Evolutionary conservation across 2,329 filamentous ascomycete genomes (phyloP).

Genomic region (Alternaria longipes): DNA sequence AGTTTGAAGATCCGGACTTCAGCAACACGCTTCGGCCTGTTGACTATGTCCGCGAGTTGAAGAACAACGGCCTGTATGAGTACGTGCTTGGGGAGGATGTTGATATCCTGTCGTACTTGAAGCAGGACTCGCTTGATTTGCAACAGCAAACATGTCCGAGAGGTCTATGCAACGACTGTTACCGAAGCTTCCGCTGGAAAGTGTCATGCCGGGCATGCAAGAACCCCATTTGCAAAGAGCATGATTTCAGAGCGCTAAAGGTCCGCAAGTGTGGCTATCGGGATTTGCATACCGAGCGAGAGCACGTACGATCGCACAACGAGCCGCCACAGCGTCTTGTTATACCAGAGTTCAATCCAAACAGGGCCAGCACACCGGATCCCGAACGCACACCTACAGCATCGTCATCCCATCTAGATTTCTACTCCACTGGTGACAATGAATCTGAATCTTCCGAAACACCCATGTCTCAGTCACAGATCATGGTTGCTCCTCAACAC

Average conservation of each 20-base stretch:
- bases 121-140: constrained; percentile 54
- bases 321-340: constrained; percentile 44
- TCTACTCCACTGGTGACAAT: constrained; percentile 34
- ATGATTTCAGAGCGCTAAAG: constrained; percentile 66
- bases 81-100: constrained; percentile 54
- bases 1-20: constrained; percentile 66
- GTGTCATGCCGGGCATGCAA: constrained; percentile 67
- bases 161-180: constrained; percentile 66
- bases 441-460: constrained; percentile 41
- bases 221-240: constrained; percentile 66
- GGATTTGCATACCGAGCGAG: constrained; percentile 62
- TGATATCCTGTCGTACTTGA: constrained; percentile 51
- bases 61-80: constrained; percentile 54
- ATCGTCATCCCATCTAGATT: constrained; percentile 31
- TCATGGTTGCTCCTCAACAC: constrained; percentile 37
- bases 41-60: constrained; percentile 52
- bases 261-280: constrained; percentile 66
- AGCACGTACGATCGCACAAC: constrained; percentile 50
- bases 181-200: constrained; percentile 67
- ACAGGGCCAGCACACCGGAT: constrained; percentile 33
- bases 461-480: constrained; percentile 49
- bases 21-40: constrained; percentile 59
- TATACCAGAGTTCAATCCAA: constrained; percentile 51
- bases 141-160: constrained; percentile 61
- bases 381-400: constrained; percentile 38